These are phyloP conservation scores for Tricholomella constricta DNA, from an alignment of 768 basidiomycete species.

Conservation along the genomic window DNA sequence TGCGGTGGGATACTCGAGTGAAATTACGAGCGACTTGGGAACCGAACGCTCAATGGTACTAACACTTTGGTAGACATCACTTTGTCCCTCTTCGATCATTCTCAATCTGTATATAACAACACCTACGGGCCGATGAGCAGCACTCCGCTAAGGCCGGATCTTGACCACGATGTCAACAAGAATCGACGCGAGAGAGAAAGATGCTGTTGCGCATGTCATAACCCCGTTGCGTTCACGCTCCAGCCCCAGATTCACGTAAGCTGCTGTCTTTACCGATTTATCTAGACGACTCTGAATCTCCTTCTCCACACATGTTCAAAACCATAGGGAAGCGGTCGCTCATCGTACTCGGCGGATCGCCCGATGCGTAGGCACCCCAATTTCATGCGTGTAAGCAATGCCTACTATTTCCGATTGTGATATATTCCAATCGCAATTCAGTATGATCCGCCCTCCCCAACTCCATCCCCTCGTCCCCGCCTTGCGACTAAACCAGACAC, in stretches of 20 bases:
- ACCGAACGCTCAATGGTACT: too few relatives aligned
- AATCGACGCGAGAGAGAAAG: neutral
- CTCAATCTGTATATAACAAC: neutral
- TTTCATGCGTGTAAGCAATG: conserved; percentile 2
- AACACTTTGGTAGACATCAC: neutral
- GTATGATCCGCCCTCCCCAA: neutral
- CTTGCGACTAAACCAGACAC: neutral
- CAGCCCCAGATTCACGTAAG: neutral
- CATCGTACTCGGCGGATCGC: neutral
- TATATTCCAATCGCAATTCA: neutral
- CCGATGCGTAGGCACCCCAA: neutral
- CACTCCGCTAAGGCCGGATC: conserved; percentile 1
- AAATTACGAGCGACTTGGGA: too few relatives aligned
- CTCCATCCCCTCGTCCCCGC: neutral
- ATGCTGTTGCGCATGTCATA: conserved; percentile 7
- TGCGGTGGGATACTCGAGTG: too few relatives aligned
- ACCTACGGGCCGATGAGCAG: neutral
- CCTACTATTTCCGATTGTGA: neutral
- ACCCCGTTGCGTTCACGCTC: neutral
- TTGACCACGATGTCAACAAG: neutral
- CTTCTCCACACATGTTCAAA: neutral
- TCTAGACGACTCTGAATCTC: too few relatives aligned
- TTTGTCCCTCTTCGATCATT: neutral
- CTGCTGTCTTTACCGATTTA: too few relatives aligned
- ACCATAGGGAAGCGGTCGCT: neutral